phyloP scores from a whole-genome alignment of 2,329 filamentous ascomycete species.

The Ampelomyces quisqualis region DNA sequence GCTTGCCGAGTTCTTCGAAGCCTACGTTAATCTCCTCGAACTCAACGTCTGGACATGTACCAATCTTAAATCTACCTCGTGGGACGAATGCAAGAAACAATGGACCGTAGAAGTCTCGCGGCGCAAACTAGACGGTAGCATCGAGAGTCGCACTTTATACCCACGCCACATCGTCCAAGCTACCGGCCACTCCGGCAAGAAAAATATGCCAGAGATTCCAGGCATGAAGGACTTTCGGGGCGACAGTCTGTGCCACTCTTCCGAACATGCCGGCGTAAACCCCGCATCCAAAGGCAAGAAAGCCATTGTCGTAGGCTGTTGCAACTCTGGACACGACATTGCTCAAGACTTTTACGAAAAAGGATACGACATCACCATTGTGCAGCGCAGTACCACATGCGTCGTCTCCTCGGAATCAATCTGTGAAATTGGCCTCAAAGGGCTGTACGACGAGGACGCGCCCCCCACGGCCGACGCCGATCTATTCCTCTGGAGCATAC shows the following conservation, averaged over 20 bases:
- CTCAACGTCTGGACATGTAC: conserved; percentile 47
- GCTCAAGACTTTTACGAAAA: conserved; percentile 51
- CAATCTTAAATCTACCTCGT: conserved; percentile 40
- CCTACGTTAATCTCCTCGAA: conserved; percentile 41
- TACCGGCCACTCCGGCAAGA: conserved; percentile 36
- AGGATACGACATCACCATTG: conserved; percentile 48
- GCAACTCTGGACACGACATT: conserved; percentile 54
- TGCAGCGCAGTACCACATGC: conserved; percentile 50
- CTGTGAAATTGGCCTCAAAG: conserved; percentile 32
- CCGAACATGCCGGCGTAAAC: conserved; percentile 36
- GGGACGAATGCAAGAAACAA: conserved; percentile 38
- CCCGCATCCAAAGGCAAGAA: conserved; percentile 43
- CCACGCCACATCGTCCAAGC: conserved; percentile 36
- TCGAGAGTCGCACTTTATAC: conserved; percentile 27
- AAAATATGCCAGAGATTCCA: conserved; percentile 34
- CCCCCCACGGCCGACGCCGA: conserved; percentile 34
- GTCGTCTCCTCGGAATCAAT: conserved; percentile 33
- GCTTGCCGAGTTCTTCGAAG: conserved; percentile 43
- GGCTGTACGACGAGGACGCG: conserved; percentile 31
- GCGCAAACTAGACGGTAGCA: conserved; percentile 21
- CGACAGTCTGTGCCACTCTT: conserved; percentile 34
- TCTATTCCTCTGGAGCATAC: conserved; percentile 36
- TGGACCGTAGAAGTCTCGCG: conserved; percentile 44
- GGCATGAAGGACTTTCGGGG: conserved; percentile 43
- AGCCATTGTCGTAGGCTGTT: conserved; percentile 51